A percentile compares a stretch with the other conserved stretches of the same genome.
These are phyloP conservation scores for Nemophila menziesii DNA, from an alignment of 257 asterid genomes.

Conservation along the genomic window DNA sequence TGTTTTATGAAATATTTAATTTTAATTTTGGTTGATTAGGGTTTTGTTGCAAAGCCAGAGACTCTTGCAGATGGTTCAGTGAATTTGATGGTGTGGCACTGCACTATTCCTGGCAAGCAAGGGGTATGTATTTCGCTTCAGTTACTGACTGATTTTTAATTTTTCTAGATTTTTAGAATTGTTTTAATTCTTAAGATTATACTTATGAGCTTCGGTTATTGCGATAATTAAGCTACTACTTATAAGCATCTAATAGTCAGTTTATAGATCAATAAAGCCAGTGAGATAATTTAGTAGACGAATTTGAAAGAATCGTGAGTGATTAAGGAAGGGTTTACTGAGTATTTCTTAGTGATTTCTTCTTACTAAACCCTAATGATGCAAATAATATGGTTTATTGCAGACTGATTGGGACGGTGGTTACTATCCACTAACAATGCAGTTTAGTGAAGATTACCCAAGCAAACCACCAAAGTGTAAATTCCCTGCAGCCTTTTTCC, in stretches of 20 bases:
- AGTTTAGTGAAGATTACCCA: conserved; percentile 20
- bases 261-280: no score
- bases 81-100: conserved; percentile 62
- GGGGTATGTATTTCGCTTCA: conserved; percentile 36
- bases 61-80: conserved; percentile 47
- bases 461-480: conserved; percentile 21
- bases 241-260: no score
- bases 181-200: no score
- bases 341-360: no score
- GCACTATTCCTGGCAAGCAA: conserved; percentile 55
- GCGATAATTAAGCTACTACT: no score
- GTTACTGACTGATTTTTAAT: not conserved
- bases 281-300: no score
- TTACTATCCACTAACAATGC: conserved; percentile 13
- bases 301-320: no score
- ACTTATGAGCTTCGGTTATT: no score
- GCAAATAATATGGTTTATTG: conserved; percentile 6
- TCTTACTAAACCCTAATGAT: no score
- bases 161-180: no score
- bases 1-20: no score
- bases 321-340: no score
- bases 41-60: conserved; percentile 70
- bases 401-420: conserved; percentile 33
- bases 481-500: conserved; percentile 20
- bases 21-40: conserved; percentile 19